Conservation (phyloP, 192 early-diverging fungal genomes). For the Coemansia sp. region DNA sequence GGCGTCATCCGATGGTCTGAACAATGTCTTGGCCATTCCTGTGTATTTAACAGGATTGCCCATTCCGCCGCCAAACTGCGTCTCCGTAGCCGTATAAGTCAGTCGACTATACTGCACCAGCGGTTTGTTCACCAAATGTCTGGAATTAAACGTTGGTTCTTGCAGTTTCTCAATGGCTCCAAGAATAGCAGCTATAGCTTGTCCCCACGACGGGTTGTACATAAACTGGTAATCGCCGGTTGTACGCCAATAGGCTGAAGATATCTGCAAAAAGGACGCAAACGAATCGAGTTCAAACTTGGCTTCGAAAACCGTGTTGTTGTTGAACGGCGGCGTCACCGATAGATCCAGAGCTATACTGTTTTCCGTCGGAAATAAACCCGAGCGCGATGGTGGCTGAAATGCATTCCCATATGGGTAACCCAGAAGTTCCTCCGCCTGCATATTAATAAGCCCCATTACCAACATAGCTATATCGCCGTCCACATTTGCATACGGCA, state of each 20-base stretch:
- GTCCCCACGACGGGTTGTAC: constrained; percentile 41
- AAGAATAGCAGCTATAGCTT: constrained; percentile 53
- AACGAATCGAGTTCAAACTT: constrained; percentile 74
- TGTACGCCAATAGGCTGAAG: constrained; percentile 55
- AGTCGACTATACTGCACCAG: constrained; percentile 17
- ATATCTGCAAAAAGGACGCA: constrained; percentile 62
- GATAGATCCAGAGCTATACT: constrained; percentile 19
- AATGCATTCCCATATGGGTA: constrained; percentile 70
- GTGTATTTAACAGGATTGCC: constrained; percentile 47
- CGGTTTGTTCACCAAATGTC: constrained; percentile 10
- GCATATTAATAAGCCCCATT: constrained; percentile 59
- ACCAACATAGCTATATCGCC: constrained; percentile 48
- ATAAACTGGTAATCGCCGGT: constrained; percentile 53
- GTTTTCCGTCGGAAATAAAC: constrained; percentile 29
- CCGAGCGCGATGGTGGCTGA: constrained; percentile 54
- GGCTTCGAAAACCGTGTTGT: constrained; percentile 51
- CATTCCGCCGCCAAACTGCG: constrained; percentile 41
- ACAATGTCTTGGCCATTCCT: constrained; percentile 45
- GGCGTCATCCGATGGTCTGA: constrained; percentile 47
- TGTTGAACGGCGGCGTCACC: constrained; percentile 30
- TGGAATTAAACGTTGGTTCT: constrained; percentile 30
- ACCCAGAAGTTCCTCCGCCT: constrained; percentile 47
- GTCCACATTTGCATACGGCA: constrained; percentile 48
- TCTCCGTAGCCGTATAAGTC: constrained; percentile 35
- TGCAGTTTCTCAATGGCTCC: constrained; percentile 40